Conservation (phyloP, 2,329 filamentous ascomycete species). For the Rutstroemia sp. region DNA sequence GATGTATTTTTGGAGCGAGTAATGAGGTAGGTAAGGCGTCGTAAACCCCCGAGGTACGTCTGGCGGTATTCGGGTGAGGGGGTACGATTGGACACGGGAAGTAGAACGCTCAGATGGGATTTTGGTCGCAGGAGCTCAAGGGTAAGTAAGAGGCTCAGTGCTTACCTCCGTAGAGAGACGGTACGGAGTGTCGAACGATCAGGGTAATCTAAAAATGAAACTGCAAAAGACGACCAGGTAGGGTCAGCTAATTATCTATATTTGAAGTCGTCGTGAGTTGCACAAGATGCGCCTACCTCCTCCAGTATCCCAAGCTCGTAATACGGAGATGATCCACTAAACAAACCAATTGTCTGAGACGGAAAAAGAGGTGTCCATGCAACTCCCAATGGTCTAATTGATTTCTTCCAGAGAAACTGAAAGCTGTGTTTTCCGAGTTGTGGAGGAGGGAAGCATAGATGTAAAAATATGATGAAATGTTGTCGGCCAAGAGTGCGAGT, state of each 20-base stretch:
- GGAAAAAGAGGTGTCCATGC: background rate
- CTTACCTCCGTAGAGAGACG: background rate
- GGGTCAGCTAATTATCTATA: constrained; percentile 19
- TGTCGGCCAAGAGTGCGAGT: background rate
- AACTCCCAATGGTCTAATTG: background rate
- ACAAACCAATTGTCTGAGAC: background rate
- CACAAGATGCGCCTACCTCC: constrained; percentile 5
- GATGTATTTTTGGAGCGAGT: background rate
- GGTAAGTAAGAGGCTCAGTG: background rate
- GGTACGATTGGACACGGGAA: background rate
- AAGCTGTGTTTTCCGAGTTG: background rate
- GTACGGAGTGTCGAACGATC: constrained; percentile 6
- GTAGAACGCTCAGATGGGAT: background rate
- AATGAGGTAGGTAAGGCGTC: background rate
- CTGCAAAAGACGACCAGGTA: constrained; percentile 20
- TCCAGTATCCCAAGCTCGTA: constrained; percentile 7
- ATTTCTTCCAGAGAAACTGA: background rate
- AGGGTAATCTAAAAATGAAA: constrained; percentile 12
- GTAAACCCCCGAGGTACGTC: background rate
- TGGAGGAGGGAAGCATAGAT: background rate
- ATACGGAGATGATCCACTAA: background rate
- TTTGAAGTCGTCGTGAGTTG: constrained; percentile 1
- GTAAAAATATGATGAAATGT: background rate
- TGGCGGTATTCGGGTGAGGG: constrained; percentile 1
- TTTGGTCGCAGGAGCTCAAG: background rate